Evolutionary conservation across 768 basidiomycete species (phyloP), one percentile per base, ranked within the genome.

Genomic region (Roridomyces roridus): DNA sequence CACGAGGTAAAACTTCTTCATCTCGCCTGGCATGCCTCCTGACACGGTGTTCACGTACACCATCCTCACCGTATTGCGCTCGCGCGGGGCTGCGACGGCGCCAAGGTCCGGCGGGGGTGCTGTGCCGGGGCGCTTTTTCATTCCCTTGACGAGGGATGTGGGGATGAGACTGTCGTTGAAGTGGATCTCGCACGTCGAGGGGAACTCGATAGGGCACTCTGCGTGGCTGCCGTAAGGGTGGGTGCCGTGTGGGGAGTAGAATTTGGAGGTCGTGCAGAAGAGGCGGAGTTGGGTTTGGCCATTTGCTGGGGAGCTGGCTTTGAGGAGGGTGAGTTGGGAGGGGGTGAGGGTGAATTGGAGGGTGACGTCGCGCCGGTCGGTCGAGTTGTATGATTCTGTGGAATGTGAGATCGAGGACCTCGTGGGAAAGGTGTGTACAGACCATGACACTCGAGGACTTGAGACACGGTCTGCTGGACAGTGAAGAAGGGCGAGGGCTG

Each of bases 121-220:
- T 25, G 85, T 88, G 6, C 87, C 87, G 5, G 85, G 81, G 57
- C 84, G 85, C 75, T 88, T 88, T 77, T 89, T 89, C 67, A 88
- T 73, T 3, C 87, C 88, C 67, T 85, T 85, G 48, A 86, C 68
- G 62, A 80, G 85, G 31, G 78, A 81, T 12, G 69, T 65, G 26
- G 57, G 53, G 17, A 88, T 64, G 35, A 76, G 70, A 3, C 64
- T 63, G 23, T 70, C 71, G 66, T 89, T 88, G 20, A 87, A 76
- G 61, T 83, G 80, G 24, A 88, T 78, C 74, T 89, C 87, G 67
- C 83, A 86, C 5, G 83, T 83, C 5, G 79, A 77, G 6, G 87
- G 87, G 56, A 88, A 89, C 69, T 89, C 87, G 29, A 89, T 80
- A 6, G 78, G 85, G 55, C 82, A 83, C 5, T 74, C 77, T 15